Evolutionary conservation across 805 yeast species (phyloP).

Genomic region (Blastobotrys chiropterorum): DNA sequence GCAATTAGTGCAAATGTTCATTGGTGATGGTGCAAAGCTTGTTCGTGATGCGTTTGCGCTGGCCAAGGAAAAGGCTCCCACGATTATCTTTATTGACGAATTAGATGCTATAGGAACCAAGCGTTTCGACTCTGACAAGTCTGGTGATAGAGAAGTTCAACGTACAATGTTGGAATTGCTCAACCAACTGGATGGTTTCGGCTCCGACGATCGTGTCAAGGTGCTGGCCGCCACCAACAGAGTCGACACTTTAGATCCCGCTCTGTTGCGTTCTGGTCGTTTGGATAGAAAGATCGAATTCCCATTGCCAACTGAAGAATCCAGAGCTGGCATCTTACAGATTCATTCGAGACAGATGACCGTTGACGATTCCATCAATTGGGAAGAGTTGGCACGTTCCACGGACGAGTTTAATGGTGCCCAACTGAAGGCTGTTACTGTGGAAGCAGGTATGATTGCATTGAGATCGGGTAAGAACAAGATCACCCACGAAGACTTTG

Average conservation of each 20-base stretch:
- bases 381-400: conserved; percentile 97
- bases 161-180: conserved; percentile 98
- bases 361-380: conserved; percentile 73
- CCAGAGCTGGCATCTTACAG: conserved; percentile 92
- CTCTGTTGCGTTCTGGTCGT: conserved; percentile 93
- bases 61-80: conserved; percentile 97
- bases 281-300: conserved; percentile 96
- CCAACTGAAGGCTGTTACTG: conserved; percentile 96
- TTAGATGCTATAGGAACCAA: conserved; percentile 98
- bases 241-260: conserved; percentile 98
- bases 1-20: conserved; percentile 95
- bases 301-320: conserved; percentile 96
- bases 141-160: conserved; percentile 98
- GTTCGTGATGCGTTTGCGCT: conserved; percentile 96
- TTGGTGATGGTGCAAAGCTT: conserved; percentile 97
- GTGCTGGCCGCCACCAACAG: conserved; percentile 98
- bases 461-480: conserved; percentile 86
- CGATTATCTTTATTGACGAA: conserved; percentile 96
- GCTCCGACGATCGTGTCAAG: conserved; percentile 93
- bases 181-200: conserved; percentile 97
- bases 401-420: conserved; percentile 99
- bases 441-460: conserved; percentile 99
- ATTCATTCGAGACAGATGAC: conserved; percentile 97
- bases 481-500: conserved; percentile 95
- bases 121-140: conserved; percentile 93